Evolutionary conservation across 441 rosid genomes (phyloP), one percentile per base, ranked within the genome.

Genomic region (Corymbia citriodora): DNA sequence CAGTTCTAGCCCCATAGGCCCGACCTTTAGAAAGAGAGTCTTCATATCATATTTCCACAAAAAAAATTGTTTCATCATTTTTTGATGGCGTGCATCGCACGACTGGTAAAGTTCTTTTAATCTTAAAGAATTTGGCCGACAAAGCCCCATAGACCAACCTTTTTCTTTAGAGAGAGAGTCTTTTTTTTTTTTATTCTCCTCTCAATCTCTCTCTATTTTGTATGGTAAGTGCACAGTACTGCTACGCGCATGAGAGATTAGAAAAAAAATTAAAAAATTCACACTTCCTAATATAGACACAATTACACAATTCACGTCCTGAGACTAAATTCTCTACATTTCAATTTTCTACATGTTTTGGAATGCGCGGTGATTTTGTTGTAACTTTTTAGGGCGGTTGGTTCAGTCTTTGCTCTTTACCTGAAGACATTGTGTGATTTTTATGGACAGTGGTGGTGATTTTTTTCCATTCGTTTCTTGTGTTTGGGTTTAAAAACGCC

Each of bases 81-180:
- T 40, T 63, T 6, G 19, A 63, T 65, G 19, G 2, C 19, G 0
- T n/a, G 10, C 36, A 65, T 65, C 9, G 0, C 18, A 4, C 1
- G 10, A 29, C 7, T 13, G 33, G 12, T 63, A 1, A 63, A 63
- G 31, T 4, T n/a, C 3, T 14, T 29, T 29, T n/a, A 0, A 65
- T n/a, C 36, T 65, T 65, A 65, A 65, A 65, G 18, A 14, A 3
- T 15, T 36, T 36, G 10, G 15, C 74, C 21, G 16, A 15, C 21
- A 15, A 65, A n/a, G 40, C 40, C 40, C 40, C 57, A 54, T 17
- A 57, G 63, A 57, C 63, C 29, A 5, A 11, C n/a, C 13, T 59
- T 59, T 11, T 59, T 6, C n/a, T 63, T 29, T 7, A 13, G 33
- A 3, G 23, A 55, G 59, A 55, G 59, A 63, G 33, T 63, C 70